These are phyloP conservation scores for Annona cherimola DNA, from an alignment of 164 flowering plant genomes.

Conservation along the genomic window DNA sequence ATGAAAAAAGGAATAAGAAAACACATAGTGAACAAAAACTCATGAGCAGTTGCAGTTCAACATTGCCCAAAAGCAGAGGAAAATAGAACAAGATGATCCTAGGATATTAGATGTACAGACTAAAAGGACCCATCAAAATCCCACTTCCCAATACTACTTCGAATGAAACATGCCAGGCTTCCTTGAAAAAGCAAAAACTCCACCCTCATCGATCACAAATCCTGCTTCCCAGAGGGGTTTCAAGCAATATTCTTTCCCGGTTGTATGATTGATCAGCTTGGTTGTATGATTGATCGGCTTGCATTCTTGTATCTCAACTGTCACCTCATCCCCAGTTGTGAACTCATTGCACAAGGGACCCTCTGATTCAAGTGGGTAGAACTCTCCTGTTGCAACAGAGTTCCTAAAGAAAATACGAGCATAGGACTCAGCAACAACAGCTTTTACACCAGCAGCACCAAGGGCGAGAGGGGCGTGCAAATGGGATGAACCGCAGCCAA, in stretches of 20 bases:
- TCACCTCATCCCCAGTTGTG: slow-evolving; percentile 72
- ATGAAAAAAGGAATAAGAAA: no score
- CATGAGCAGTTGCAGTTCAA: no score
- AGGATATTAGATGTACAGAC: no score
- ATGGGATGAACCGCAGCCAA: slow-evolving; percentile 93
- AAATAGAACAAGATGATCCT: no score
- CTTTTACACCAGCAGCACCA: slow-evolving; percentile 76
- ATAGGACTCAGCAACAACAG: slow-evolving; percentile 91
- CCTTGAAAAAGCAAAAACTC: slow-evolving; percentile 89
- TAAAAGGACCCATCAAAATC: no score
- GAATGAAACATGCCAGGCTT: slow-evolving; percentile 84
- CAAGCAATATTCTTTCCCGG: slow-evolving; percentile 75
- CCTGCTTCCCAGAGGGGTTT: slow-evolving; percentile 96
- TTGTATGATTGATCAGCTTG: slow-evolving; percentile 13
- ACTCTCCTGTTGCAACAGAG: slow-evolving; percentile 86
- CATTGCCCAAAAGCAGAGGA: no score
- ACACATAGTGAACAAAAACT: no score
- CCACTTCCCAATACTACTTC: not conserved
- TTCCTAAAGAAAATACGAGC: slow-evolving; percentile 93
- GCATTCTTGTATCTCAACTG: slow-evolving; percentile 59
- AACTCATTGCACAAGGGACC: slow-evolving; percentile 82
- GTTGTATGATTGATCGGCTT: slow-evolving; percentile 58
- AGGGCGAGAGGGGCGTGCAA: slow-evolving; percentile 95
- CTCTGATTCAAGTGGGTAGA: slow-evolving; percentile 87
- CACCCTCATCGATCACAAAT: slow-evolving; percentile 92